Percentiles rank a stretch among this genome's conserved stretches.
These are phyloP conservation scores for Vickermania spadyakhi DNA, from an alignment of 208 protist species.

Conservation along the genomic window DNA sequence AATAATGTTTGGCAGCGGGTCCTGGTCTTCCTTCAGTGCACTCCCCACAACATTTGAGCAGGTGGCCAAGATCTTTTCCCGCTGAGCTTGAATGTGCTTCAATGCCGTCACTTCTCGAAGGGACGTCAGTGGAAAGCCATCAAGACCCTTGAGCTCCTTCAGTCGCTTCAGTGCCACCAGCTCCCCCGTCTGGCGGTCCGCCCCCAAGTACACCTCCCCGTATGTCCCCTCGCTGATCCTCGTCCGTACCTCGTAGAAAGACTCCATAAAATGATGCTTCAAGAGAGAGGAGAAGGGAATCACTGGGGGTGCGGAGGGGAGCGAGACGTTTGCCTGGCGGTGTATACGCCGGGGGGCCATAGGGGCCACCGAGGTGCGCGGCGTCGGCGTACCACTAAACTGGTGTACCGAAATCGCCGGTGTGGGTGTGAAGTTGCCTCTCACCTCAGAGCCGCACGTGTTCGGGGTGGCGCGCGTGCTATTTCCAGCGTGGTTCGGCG, in stretches of 20 bases:
- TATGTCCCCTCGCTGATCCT: constrained; percentile 96
- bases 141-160: constrained; percentile 62
- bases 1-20: constrained; percentile 53
- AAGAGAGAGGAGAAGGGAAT: constrained; percentile 35
- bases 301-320: constrained; percentile 37
- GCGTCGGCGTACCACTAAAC: too few relatives aligned
- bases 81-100: constrained; percentile 56
- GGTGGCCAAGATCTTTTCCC: constrained; percentile 17
- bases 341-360: too few relatives aligned
- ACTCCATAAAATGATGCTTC: constrained; percentile 30
- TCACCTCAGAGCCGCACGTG: not conserved
- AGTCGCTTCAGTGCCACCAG: constrained; percentile 78
- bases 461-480: too few relatives aligned
- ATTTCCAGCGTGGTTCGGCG: too few relatives aligned
- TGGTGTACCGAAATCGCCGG: constrained; percentile 8
- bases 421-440: constrained; percentile 25
- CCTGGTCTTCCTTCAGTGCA: not conserved
- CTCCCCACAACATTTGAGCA: constrained; percentile 5
- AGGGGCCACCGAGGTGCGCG: too few relatives aligned
- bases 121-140: constrained; percentile 85
- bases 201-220: constrained; percentile 91
- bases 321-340: constrained; percentile 31
- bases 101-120: constrained; percentile 81
- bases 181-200: constrained; percentile 30
- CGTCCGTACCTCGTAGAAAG: constrained; percentile 54